Evolutionary conservation across 2,329 filamentous ascomycete genomes (phyloP), one percentile per base, ranked within the genome.

Genomic region (Aspergillaceae sp.): DNA sequence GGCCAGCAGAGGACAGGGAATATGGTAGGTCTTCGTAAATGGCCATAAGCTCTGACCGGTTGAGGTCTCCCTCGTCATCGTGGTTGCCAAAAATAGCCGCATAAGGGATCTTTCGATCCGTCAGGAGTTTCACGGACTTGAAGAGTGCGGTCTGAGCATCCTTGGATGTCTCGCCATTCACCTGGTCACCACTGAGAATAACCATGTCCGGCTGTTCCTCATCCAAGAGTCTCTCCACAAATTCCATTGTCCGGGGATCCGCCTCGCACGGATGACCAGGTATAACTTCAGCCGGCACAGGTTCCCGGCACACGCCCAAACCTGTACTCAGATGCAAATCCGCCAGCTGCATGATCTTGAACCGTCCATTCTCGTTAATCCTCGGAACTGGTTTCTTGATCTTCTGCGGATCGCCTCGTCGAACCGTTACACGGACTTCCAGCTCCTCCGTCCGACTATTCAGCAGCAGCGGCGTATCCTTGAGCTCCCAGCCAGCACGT

Each of bases 281-380:
- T 44, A 87, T 79, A 54, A 80, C 79, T 41, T 76, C 77, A 51
- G 81, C 78, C 0, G 90, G 90, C 54, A 91, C 76, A n/a, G 88
- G 80, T 56, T 98, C 89, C 53, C 92, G 82, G 62, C 92, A 98
- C 40, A 70, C 69, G 7, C 92, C 92, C 4, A 90, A 76, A 7
- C 91, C 92, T 2, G 92, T 98, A 60, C 88, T 91, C 46, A 98
- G 71, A 67, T 98, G 92, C 50, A 97, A 71, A 70, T 98, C 92
- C n/a, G 89, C 86, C 46, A 94, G 75, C 68, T 98, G 92, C 77
- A 98, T 82, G 53, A 98, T 95, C 73, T 97, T 97, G 74, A 97
- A 97, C 57, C 85, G 88, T 29, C 91, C 92, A 62, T 92, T 88
- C 51, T 94, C 88, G 38, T 80, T 79, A 52, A 98, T 87, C 48